phyloP scores from a whole-genome alignment of 23 red algal genomes.

The Porphyridium purpureum region DNA sequence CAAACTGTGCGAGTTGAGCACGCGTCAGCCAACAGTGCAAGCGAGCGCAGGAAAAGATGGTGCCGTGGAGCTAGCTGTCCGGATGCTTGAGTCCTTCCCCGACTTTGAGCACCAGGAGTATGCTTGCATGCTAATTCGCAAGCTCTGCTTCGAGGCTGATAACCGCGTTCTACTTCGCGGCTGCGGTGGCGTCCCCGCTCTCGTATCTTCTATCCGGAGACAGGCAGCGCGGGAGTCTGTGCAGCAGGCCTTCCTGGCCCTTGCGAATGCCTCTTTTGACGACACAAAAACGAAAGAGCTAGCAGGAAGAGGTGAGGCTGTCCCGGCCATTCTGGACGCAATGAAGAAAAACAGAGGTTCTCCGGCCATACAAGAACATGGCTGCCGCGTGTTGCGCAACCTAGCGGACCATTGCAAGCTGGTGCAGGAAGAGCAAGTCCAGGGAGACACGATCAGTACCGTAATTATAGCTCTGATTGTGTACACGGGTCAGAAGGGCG shows the following conservation, averaged over 20 bases:
- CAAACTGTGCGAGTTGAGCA: too few relatives aligned
- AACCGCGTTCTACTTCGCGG: too few relatives aligned
- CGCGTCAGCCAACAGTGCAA: too few relatives aligned
- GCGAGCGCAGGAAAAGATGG: too few relatives aligned
- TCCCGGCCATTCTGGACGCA: constrained; percentile 16
- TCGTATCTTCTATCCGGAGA: too few relatives aligned
- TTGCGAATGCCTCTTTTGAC: constrained; percentile 48
- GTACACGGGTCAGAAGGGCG: constrained; percentile 21
- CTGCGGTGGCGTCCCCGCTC: too few relatives aligned
- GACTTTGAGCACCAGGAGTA: too few relatives aligned
- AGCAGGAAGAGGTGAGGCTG: constrained; percentile 16
- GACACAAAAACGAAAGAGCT: constrained; percentile 18
- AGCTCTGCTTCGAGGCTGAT: too few relatives aligned
- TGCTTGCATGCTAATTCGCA: too few relatives aligned
- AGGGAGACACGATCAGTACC: constrained; percentile 23
- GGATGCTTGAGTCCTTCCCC: too few relatives aligned
- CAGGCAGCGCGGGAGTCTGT: constrained; percentile 3
- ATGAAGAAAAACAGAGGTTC: constrained; percentile 10
- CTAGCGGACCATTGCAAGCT: constrained; percentile 22
- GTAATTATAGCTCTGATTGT: constrained; percentile 36
- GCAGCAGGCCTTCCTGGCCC: constrained; percentile 36
- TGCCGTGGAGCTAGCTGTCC: too few relatives aligned
- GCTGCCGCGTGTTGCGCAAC: constrained; percentile 40
- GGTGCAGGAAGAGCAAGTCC: constrained; percentile 10
- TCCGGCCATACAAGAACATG: constrained; percentile 35